A percentile compares a stretch with the other conserved stretches of the same genome.
These are phyloP conservation scores for Arabidopsis hybrid DNA, from an alignment of 441 rosid genomes.

Conservation along the genomic window DNA sequence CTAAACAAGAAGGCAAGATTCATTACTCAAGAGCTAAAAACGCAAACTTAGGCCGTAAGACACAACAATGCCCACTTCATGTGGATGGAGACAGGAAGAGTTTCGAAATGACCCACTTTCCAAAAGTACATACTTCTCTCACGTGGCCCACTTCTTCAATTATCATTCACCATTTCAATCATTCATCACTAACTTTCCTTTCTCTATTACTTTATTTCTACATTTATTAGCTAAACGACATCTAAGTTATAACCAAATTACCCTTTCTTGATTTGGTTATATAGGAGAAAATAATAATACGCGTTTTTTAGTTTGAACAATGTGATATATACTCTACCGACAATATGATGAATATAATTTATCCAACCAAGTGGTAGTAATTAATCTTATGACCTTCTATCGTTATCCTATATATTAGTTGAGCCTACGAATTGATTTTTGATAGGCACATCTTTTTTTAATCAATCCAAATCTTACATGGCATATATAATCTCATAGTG, in stretches of 20 bases:
- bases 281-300: background rate
- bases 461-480: background rate
- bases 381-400: background rate
- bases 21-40: background rate
- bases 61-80: constrained; percentile 27
- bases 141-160: constrained; percentile 43
- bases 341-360: background rate
- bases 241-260: constrained; percentile 8
- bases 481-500: background rate
- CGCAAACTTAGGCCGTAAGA: constrained; percentile 22
- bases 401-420: constrained; percentile 8
- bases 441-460: background rate
- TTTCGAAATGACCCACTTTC: constrained; percentile 33
- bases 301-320: background rate
- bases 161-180: constrained; percentile 43
- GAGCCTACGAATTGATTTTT: background rate
- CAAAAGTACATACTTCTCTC: constrained; percentile 38
- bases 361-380: background rate
- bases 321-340: constrained; percentile 16
- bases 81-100: constrained; percentile 41
- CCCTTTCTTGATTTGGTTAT: constrained; percentile 25
- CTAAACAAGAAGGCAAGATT: constrained; percentile 13
- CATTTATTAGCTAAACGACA: constrained; percentile 33
- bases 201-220: background rate
- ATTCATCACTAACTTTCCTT: constrained; percentile 39